Conservation (phyloP, 106 monocot species). For the Dendrobium nobile region DNA sequence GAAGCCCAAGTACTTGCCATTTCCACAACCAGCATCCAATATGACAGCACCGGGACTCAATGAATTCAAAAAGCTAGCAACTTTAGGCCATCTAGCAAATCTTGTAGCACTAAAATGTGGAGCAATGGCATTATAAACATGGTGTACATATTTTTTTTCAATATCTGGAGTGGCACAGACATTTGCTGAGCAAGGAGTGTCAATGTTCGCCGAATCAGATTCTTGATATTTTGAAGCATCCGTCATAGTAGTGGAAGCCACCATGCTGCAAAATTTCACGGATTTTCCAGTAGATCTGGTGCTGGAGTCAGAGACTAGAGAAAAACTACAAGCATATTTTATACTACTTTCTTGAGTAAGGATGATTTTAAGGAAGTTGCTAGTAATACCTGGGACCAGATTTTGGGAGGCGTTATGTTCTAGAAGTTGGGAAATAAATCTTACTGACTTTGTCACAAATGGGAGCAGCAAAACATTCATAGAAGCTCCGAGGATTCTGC, state of each 20-base stretch:
- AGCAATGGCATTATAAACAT: slow-evolving; percentile 89
- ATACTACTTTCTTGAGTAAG: neutral
- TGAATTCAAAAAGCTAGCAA: slow-evolving; percentile 70
- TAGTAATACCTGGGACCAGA: neutral
- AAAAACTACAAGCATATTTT: neutral
- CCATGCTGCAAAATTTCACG: slow-evolving; percentile 1
- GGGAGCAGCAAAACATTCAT: neutral
- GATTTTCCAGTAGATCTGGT: neutral
- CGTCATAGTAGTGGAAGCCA: neutral
- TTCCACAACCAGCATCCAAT: slow-evolving; percentile 91
- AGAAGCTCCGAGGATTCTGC: neutral
- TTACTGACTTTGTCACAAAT: neutral
- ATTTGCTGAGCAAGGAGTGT: slow-evolving; percentile 11
- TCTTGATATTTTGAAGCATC: neutral
- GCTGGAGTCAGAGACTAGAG: neutral
- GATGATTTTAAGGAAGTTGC: neutral
- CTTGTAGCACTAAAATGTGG: slow-evolving; percentile 94
- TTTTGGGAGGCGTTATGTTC: neutral
- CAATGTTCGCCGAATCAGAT: neutral
- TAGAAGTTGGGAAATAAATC: neutral
- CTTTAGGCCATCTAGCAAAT: slow-evolving; percentile 95
- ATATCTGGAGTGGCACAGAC: slow-evolving; percentile 78
- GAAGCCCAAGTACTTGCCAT: slow-evolving; percentile 85
- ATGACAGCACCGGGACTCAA: slow-evolving; percentile 59
- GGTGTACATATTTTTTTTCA: slow-evolving; percentile 87